Conservation (phyloP, 2,329 filamentous ascomycete genomes). For the Didymellaceae sp. region DNA sequence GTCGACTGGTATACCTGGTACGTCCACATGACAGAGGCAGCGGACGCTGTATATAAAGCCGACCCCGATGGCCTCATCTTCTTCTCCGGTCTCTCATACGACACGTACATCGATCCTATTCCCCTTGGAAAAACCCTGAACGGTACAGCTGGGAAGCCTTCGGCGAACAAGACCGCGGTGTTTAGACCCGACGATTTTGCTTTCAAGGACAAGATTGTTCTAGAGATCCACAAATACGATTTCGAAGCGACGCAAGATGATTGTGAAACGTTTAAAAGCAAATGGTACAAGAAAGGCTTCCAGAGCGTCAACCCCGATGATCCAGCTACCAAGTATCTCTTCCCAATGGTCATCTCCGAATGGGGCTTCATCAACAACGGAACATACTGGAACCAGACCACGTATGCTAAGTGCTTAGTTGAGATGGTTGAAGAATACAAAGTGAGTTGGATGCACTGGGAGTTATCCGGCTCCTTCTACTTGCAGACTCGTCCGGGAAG, state of each 20-base stretch:
- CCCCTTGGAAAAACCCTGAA: slow-evolving; percentile 41
- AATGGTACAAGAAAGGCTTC: slow-evolving; percentile 45
- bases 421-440: slow-evolving; percentile 44
- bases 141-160: slow-evolving; percentile 34
- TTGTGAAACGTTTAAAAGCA: slow-evolving; percentile 41
- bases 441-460: slow-evolving; percentile 42
- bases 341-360: slow-evolving; percentile 43
- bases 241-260: slow-evolving; percentile 41
- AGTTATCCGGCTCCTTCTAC: slow-evolving; percentile 40
- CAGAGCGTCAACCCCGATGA: slow-evolving; percentile 39
- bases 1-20: slow-evolving; percentile 48
- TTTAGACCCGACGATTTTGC: slow-evolving; percentile 36
- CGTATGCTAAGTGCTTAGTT: slow-evolving; percentile 39
- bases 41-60: slow-evolving; percentile 38
- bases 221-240: slow-evolving; percentile 46
- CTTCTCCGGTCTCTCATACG: slow-evolving; percentile 44
- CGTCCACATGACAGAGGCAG: slow-evolving; percentile 42
- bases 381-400: slow-evolving; percentile 43
- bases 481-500: slow-evolving; percentile 49
- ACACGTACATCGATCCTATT: slow-evolving; percentile 43
- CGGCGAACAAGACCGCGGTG: slow-evolving; percentile 35
- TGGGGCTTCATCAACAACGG: slow-evolving; percentile 44
- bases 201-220: slow-evolving; percentile 41
- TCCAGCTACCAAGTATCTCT: slow-evolving; percentile 37
- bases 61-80: slow-evolving; percentile 38